Evolutionary conservation across 1,139 yeast genomes (phyloP), one percentile per base, ranked within the genome.

Genomic region (Geotrichum candidum): DNA sequence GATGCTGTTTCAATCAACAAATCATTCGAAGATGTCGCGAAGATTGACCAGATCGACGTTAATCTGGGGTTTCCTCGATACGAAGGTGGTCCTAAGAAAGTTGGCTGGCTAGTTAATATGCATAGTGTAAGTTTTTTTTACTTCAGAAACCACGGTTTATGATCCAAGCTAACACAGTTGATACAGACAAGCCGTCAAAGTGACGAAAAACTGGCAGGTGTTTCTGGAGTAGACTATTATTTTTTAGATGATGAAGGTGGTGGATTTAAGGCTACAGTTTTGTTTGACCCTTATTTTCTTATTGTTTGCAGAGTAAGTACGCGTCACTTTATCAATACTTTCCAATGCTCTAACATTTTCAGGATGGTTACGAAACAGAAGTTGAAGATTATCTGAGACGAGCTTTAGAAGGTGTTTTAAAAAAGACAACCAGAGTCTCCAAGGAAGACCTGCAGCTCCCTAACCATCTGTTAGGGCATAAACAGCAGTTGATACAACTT

Each of bases 161-260:
- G 33, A 31, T 27, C 23, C n/a, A 51, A 4, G 10, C 35, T 54
- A 58, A 51, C 23, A 46, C 55, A 35, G 46, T 50, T 54, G 27
- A 15, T 27, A 46, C 38, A 72, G 71, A 82, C 90, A 1, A 82
- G 86, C 0, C 74, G 86, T 9, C 83, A 86, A 22, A 78, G 83
- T 38, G 82, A 81, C 10, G 85, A 83, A 33, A 78, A 80, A 57
- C 71, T 82, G 22, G 78, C 84, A 2, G 96, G 95, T 10, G 79
- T 83, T 57, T 84, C 97, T 0, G 99, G 94, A 3, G 97, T 94
- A 3, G 98, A 94, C 70, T 91, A 88, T 74, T 95, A 95, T 73
- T 95, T 95, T 68, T 76, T 95, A n/a, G 98, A 94, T 72, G 97
- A 90, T 70, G 97, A 92, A 75, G 99, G 99, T 54, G 99, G 98